Percentiles rank a stretch among this genome's conserved stretches.
These are phyloP conservation scores for Suhomyces maxii DNA, from an alignment of 1,139 yeast genomes.

Conservation along the genomic window DNA sequence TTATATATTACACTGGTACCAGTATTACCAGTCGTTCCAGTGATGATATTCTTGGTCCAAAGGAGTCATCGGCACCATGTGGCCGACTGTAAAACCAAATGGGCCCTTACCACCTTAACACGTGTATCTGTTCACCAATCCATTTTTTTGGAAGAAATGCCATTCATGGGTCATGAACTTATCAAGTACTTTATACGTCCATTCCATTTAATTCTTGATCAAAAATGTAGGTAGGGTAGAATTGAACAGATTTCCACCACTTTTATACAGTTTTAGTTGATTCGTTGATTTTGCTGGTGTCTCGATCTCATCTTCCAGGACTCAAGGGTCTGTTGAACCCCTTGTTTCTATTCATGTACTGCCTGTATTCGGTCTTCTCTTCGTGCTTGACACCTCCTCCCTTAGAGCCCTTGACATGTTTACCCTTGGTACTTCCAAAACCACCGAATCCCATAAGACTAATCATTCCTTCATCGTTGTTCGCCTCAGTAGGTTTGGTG, in stretches of 20 bases:
- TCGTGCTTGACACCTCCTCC: conserved; percentile 47
- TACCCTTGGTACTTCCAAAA: conserved; percentile 62
- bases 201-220: conserved; percentile 27
- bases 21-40: too few species aligned
- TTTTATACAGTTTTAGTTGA: too few species aligned
- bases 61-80: too few species aligned
- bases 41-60: too few species aligned
- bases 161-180: conserved; percentile 52
- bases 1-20: too few species aligned
- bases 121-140: conserved; percentile 43
- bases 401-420: conserved; percentile 53
- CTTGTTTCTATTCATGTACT: conserved; percentile 63
- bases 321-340: conserved; percentile 65
- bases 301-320: conserved; percentile 36
- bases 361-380: conserved; percentile 54
- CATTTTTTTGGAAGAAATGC: conserved; percentile 49
- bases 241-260: too few species aligned
- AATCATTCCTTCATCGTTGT: conserved; percentile 24
- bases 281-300: too few species aligned
- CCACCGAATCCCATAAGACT: conserved; percentile 66
- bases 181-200: conserved; percentile 43
- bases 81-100: conserved; percentile 64
- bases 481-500: conserved; percentile 2
- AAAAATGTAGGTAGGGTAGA: conserved; percentile 15
- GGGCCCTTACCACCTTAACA: conserved; percentile 65